phyloP scores from a whole-genome alignment of 2,329 filamentous ascomycete species.

The Pseudophaeomoniella oleicola region DNA sequence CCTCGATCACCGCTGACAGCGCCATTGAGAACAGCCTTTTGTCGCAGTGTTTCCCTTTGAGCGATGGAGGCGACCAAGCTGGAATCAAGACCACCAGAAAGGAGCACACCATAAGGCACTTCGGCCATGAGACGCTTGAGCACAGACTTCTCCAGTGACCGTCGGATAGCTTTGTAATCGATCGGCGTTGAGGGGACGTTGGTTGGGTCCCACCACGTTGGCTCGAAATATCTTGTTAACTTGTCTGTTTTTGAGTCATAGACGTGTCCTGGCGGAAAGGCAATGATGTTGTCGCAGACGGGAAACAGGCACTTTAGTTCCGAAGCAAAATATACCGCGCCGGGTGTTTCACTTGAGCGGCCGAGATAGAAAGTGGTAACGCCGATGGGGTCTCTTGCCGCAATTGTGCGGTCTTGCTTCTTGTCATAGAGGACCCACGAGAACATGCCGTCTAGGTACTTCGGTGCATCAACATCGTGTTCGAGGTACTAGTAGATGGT shows the following conservation, averaged over 20 bases:
- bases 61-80: conserved; percentile 91
- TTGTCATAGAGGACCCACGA: conserved; percentile 98
- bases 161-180: conserved; percentile 68
- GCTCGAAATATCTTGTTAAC: conserved; percentile 78
- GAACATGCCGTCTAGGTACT: conserved; percentile 97
- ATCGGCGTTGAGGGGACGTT: conserved; percentile 67
- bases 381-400: conserved; percentile 90
- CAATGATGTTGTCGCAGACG: conserved; percentile 87
- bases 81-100: conserved; percentile 92
- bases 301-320: conserved; percentile 88
- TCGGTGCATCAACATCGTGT: conserved; percentile 81
- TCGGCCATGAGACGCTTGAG: conserved; percentile 97
- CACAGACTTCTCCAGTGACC: conserved; percentile 76
- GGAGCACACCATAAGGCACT: conserved; percentile 88
- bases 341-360: conserved; percentile 68
- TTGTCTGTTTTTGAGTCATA: conserved; percentile 87
- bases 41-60: conserved; percentile 73
- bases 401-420: conserved; percentile 78
- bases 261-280: conserved; percentile 89
- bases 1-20: conserved; percentile 30
- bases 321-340: conserved; percentile 86
- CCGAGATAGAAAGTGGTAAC: conserved; percentile 97
- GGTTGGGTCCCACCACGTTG: conserved; percentile 76
- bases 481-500: conserved; percentile 60
- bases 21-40: conserved; percentile 36